Evolutionary conservation across 805 yeast genomes (phyloP), one percentile per base, ranked within the genome.

Genomic region (Lipomyces chichibuensis): DNA sequence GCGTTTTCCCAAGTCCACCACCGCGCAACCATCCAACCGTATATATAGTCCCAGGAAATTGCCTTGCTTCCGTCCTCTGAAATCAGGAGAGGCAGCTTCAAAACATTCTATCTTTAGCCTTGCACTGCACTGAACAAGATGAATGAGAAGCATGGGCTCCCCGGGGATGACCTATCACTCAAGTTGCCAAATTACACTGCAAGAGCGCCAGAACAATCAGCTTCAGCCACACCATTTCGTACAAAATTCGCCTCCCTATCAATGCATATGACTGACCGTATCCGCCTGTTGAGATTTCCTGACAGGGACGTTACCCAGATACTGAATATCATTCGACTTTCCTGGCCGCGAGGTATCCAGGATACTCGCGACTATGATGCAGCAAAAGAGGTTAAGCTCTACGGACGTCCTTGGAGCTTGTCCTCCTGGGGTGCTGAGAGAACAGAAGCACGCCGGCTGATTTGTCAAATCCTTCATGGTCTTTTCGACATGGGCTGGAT

Each of bases 311-410:
- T 52, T 17, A 3, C 33, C 55, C 25, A 52, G 33, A 25, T 52
- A 20, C 29, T 5, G 11, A n/a, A 23, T 3, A 25, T 23, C 33
- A 52, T 52, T 25, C 55, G 33, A 20, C 55, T 1, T 23, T n/a
- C 27, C 33, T 52, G 55, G 55, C 9, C 29, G n/a, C 55, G 55
- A 52, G 55, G 55, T 25, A 52, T 52, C 55, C 29, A 52, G 17
- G 55, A 52, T 25, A 52, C 55, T 8, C 55, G 55, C 3, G 33
- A 13, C 2, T 52, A 52, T 23, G 55, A 52, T 25, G 55, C 14
- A 8, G 55, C 55, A 23, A 11, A 52, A 5, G 55, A 52, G 33
- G 29, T 52, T 33, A 52, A 52, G 33, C 55, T 52, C 29, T 13
- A 52, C 33, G 55, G 55, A 25, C 9, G 25, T 25, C 55, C 55